Conservation (phyloP, 805 yeast species). For the Brettanomyces anomalus region DNA sequence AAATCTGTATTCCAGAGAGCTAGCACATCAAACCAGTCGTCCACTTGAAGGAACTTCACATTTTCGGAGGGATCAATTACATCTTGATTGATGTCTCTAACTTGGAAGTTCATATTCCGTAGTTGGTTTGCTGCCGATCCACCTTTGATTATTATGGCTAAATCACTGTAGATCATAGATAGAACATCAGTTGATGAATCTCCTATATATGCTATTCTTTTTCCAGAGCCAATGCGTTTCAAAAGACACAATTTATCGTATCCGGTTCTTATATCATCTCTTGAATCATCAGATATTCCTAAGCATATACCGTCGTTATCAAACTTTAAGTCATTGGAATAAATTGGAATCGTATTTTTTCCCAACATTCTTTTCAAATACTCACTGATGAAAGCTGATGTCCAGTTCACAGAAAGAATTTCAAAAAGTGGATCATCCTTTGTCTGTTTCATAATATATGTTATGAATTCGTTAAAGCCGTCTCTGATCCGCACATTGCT, state of each 20-base stretch:
- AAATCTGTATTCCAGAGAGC: constrained; percentile 1
- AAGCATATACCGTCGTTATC: constrained; percentile 17
- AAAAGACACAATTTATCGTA: constrained; percentile 35
- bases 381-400: constrained; percentile 35
- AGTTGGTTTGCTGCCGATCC: constrained; percentile 26
- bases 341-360: constrained; percentile 15
- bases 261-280: constrained; percentile 39
- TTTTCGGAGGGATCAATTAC: neutral
- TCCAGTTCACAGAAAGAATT: constrained; percentile 58
- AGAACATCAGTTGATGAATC: constrained; percentile 55
- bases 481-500: constrained; percentile 27
- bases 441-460: neutral
- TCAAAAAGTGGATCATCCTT: constrained; percentile 5
- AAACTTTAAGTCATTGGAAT: constrained; percentile 45
- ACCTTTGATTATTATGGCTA: constrained; percentile 37
- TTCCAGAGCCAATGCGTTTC: neutral
- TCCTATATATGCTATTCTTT: constrained; percentile 37
- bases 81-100: constrained; percentile 12
- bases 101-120: constrained; percentile 15
- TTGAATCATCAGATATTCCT: constrained; percentile 11
- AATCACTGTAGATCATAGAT: constrained; percentile 36
- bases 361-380: constrained; percentile 9
- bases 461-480: constrained; percentile 30
- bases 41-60: constrained; percentile 5
- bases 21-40: constrained; percentile 17